These are phyloP conservation scores for Dothiorella sarmentorum DNA, from an alignment of 2,329 filamentous ascomycete species.

Conservation along the genomic window DNA sequence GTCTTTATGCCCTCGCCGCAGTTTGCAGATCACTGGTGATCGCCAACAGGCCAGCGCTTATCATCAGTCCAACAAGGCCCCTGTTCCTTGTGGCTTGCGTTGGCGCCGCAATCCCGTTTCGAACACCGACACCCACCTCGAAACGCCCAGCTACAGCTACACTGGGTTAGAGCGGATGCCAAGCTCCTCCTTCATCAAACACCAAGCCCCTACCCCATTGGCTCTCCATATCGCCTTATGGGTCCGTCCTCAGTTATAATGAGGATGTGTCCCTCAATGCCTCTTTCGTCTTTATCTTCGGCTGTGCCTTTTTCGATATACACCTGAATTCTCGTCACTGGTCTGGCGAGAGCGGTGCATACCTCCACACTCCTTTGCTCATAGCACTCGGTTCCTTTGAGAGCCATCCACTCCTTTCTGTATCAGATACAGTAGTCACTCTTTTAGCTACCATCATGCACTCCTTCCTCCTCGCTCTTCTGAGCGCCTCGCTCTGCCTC, in stretches of 20 bases:
- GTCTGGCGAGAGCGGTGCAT: neutral
- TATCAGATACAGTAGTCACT: slow-evolving; percentile 4
- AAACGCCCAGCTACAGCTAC: slow-evolving; percentile 2
- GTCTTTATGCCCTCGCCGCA: neutral
- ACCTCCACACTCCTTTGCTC: neutral
- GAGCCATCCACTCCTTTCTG: slow-evolving; percentile 4
- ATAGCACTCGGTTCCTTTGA: neutral
- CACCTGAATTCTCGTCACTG: slow-evolving; percentile 1
- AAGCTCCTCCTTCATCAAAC: slow-evolving; percentile 12
- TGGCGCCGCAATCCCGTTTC: slow-evolving; percentile 1
- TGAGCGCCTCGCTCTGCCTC: neutral
- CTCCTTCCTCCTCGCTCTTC: neutral
- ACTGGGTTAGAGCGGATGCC: neutral
- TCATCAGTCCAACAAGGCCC: neutral
- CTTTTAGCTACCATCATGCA: neutral
- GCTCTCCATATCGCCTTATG: neutral
- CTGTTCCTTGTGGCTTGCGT: slow-evolving; percentile 2
- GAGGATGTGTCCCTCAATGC: neutral
- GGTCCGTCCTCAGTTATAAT: slow-evolving; percentile 6
- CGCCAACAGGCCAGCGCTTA: neutral
- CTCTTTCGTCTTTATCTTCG: neutral
- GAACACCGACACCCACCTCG: neutral
- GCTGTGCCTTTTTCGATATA: neutral
- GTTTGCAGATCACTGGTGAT: neutral
- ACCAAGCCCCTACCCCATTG: slow-evolving; percentile 2